Base-by-base conservation (phyloP, 139 green algal species). In the Edaphochlamys debaryana region DNA sequence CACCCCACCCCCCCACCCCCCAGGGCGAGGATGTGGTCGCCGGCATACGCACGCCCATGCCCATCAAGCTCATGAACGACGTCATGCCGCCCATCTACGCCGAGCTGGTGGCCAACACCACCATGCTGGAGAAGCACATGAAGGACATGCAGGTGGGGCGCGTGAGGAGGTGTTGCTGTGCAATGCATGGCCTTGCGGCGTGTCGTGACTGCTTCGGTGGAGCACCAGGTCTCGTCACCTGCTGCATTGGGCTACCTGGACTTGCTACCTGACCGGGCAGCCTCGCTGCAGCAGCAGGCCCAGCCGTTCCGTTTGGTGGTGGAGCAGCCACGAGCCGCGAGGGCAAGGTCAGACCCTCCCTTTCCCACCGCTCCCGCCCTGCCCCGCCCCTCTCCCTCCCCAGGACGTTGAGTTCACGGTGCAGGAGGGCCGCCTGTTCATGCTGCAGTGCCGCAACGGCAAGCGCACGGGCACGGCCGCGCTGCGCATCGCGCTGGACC, bases 381-480 rank as follows among this genome's bases (percentile, higher is more conserved):
- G 29, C 1, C 42, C 25, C 1, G 4, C 7, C 42, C 30, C 30
- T 60, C 45, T 36, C 4, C 32, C 45, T 17, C 27, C 36, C 48
- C 92, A 98, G 88, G 95, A 98, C 80, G 94, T 93, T 36, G 95
- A 98, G 91, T 98, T 98, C 88, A 98, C 95, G 3, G 90, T 98
- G 32, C 91, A 98, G 84, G 92, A 98, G 62, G 93, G 92, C 37
- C 60, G 69, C 25, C 93, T 98, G 69, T 98, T 91, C 90, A 98
- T 98, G 95, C 87, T 98, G 78, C 95, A 98, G 91, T 94, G 87
- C 15, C 87, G 95, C 77, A 95, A 90, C 83, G 95, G 95, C 87
- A 98, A 98, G 91, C 90, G 95, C 56, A 98, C 95, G 1, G 94
- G 95, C 60, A 78, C 79, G 6, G 95, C 89, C 32, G 95, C 95